Conservation (phyloP, 352 stramenopile genomes). For the Phytopythium litorale region DNA sequence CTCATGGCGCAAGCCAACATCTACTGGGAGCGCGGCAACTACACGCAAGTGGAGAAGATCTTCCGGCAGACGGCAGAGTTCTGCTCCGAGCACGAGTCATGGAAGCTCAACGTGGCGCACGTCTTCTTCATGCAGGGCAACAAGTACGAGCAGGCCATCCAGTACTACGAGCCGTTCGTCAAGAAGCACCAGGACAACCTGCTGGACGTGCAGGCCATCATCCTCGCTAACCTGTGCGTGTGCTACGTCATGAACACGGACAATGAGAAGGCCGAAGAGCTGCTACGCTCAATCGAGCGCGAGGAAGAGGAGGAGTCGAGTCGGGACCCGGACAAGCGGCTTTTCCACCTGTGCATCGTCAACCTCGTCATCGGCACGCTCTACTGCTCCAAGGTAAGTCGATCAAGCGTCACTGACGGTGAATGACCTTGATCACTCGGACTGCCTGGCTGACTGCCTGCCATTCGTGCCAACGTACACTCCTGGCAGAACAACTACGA, state of each 20-base stretch:
- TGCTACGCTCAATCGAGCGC: slow-evolving; percentile 94
- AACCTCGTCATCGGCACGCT: slow-evolving; percentile 97
- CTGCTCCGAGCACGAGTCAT: slow-evolving; percentile 93
- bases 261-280: slow-evolving; percentile 95
- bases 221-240: slow-evolving; percentile 97
- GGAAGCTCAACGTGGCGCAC: slow-evolving; percentile 96
- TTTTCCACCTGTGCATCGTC: slow-evolving; percentile 96
- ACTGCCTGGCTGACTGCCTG: neutral
- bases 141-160: slow-evolving; percentile 85
- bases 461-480: neutral
- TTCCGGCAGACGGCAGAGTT: slow-evolving; percentile 95
- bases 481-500: slow-evolving; percentile 90
- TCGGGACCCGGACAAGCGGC: slow-evolving; percentile 87
- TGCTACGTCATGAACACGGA: slow-evolving; percentile 97
- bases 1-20: slow-evolving; percentile 96
- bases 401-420: neutral
- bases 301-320: slow-evolving; percentile 91
- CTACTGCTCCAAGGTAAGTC: slow-evolving; percentile 92
- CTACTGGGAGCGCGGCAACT: slow-evolving; percentile 97
- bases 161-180: slow-evolving; percentile 96
- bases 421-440: neutral
- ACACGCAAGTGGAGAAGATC: slow-evolving; percentile 95
- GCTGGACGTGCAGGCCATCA: slow-evolving; percentile 94
- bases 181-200: slow-evolving; percentile 91
- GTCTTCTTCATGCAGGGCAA: slow-evolving; percentile 94